These are phyloP conservation scores for Microthlaspi erraticum DNA, from an alignment of 345 rosid genomes.

Conservation along the genomic window DNA sequence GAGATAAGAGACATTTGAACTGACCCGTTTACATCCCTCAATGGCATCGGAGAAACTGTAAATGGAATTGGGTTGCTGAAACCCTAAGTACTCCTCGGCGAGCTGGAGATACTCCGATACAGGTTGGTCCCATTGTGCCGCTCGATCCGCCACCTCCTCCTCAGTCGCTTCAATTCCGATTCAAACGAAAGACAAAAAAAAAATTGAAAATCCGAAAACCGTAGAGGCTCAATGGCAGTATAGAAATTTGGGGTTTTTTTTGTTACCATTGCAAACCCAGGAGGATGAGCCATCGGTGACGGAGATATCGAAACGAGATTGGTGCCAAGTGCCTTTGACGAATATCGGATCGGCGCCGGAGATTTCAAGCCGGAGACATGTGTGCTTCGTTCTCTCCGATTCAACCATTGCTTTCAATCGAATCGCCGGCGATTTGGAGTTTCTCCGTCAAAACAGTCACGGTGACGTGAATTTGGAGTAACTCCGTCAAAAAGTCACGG, in stretches of 20 bases:
- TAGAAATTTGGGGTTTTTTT: conserved; percentile 13
- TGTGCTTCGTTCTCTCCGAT: conserved; percentile 52
- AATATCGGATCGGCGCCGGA: conserved; percentile 58
- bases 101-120: conserved; percentile 67
- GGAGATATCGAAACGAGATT: conserved; percentile 66
- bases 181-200: background rate
- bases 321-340: conserved; percentile 73
- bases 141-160: conserved; percentile 77
- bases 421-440: conserved; percentile 24
- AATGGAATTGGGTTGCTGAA: conserved; percentile 71
- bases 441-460: background rate
- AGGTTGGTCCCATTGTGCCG: conserved; percentile 88
- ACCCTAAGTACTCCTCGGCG: conserved; percentile 80
- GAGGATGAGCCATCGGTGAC: conserved; percentile 76
- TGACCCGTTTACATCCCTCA: conserved; percentile 71
- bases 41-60: conserved; percentile 80
- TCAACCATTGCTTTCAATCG: conserved; percentile 43
- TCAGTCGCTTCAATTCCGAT: conserved; percentile 55
- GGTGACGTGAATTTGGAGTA: background rate
- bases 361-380: conserved; percentile 71
- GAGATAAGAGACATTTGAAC: conserved; percentile 15
- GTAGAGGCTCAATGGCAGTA: background rate
- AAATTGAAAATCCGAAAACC: background rate
- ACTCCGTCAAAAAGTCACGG: background rate
- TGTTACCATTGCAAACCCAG: conserved; percentile 77